Evolutionary conservation across 1,284 basidiomycete genomes (phyloP).

Genomic region (Sanguinoderma infundibulare): DNA sequence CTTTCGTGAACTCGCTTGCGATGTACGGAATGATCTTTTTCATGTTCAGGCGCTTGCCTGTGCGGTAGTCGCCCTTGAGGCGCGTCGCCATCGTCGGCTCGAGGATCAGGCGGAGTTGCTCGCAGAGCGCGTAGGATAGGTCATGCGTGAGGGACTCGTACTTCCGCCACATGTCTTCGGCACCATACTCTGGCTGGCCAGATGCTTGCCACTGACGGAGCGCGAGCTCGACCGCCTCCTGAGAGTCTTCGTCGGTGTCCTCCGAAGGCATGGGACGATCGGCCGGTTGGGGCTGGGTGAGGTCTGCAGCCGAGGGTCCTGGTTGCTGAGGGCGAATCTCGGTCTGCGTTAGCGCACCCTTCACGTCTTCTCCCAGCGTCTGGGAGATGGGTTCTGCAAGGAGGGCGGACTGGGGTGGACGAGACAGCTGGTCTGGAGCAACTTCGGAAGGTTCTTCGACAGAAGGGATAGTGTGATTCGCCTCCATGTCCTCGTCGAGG

Average conservation of each 20-base stretch:
- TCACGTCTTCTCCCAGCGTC: conserved; percentile 41
- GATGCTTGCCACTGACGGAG: conserved; percentile 67
- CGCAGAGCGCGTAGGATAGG: conserved; percentile 90
- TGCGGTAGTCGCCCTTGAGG: conserved; percentile 96
- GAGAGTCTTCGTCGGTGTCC: conserved; percentile 26
- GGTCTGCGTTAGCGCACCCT: conserved; percentile 52
- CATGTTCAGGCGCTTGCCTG: conserved; percentile 98
- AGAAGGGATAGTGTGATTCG: conserved; percentile 33
- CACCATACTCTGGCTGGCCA: conserved; percentile 60
- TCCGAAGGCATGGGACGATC: conserved; percentile 7
- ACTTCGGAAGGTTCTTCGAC: conserved; percentile 16
- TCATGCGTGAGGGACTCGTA: conserved; percentile 93
- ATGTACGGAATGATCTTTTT: conserved; percentile 99
- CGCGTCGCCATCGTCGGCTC: conserved; percentile 95
- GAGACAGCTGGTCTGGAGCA: conserved; percentile 30
- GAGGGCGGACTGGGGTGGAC: conserved; percentile 20
- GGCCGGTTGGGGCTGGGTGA: conserved; percentile 12
- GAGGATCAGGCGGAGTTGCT: conserved; percentile 96
- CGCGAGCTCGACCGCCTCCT: conserved; percentile 55
- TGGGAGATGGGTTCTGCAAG: conserved; percentile 40
- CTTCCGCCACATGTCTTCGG: conserved; percentile 86
- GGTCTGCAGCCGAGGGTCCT: background rate
- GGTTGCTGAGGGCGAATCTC: conserved; percentile 33
- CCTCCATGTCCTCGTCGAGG: conserved; percentile 60
- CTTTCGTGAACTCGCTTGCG: conserved; percentile 98